phyloP scores from a whole-genome alignment of 106 monocot species.

The Dendrobium officinale region DNA sequence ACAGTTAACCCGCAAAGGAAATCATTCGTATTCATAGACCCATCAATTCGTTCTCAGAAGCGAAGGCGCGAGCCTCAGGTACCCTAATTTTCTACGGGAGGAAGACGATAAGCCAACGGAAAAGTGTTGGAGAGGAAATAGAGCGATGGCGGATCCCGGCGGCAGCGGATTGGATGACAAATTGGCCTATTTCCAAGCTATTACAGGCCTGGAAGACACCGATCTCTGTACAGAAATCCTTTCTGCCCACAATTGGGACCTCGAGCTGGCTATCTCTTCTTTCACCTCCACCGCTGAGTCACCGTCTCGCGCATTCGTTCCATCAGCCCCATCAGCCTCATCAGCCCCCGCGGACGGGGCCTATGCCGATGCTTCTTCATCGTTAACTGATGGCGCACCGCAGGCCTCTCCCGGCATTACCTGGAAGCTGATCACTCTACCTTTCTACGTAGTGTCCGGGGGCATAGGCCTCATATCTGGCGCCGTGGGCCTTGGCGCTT shows the following conservation, averaged over 20 bases:
- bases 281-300: constrained; percentile 42
- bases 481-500: constrained; percentile 52
- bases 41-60: too few relatives aligned
- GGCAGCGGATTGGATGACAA: constrained; percentile 46
- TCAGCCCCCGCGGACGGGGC: constrained; percentile 6
- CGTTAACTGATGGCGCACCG: neutral
- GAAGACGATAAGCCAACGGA: neutral
- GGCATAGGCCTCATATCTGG: constrained; percentile 49
- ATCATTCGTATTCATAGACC: too few relatives aligned
- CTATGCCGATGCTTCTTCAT: neutral
- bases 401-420: constrained; percentile 42
- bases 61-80: too few relatives aligned
- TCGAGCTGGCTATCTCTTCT: constrained; percentile 84
- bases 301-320: neutral
- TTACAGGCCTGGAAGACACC: constrained; percentile 75
- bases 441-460: constrained; percentile 77
- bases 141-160: constrained; percentile 9
- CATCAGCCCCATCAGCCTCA: constrained; percentile 3
- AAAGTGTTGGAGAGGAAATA: neutral
- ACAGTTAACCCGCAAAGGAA: too few relatives aligned
- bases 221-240: constrained; percentile 90
- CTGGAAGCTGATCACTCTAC: constrained; percentile 82
- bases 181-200: constrained; percentile 78
- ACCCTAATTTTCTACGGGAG: constrained; percentile 12
- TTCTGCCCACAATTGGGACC: constrained; percentile 87